Conservation (phyloP, 2,329 filamentous ascomycete genomes). For the Aspergillus phoenicis region DNA sequence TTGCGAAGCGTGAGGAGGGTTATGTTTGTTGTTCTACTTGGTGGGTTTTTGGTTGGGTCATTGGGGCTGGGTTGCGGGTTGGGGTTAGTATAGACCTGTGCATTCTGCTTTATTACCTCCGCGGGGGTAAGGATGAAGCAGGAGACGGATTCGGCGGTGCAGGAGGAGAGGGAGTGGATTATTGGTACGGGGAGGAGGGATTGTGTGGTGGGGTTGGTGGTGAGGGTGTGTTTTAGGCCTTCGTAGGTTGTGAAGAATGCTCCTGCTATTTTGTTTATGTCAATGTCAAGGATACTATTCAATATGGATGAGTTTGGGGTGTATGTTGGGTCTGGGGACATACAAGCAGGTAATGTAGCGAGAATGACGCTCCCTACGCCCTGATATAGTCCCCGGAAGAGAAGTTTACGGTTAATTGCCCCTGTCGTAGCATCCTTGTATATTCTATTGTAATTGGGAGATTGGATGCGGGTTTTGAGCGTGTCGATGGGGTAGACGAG, state of each 20-base stretch:
- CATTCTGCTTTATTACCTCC: slow-evolving; percentile 91
- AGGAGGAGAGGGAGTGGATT: slow-evolving; percentile 73
- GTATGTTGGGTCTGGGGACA: background rate
- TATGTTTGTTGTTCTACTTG: slow-evolving; percentile 39
- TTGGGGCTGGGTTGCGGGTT: slow-evolving; percentile 15
- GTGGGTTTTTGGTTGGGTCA: too few relatives aligned
- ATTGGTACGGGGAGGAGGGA: slow-evolving; percentile 62
- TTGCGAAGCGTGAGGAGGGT: slow-evolving; percentile 60
- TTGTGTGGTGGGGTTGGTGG: slow-evolving; percentile 40
- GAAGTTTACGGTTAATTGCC: slow-evolving; percentile 55
- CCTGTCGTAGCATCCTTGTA: slow-evolving; percentile 63
- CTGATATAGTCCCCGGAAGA: slow-evolving; percentile 79
- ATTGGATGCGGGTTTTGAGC: slow-evolving; percentile 83
- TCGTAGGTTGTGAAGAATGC: slow-evolving; percentile 93
- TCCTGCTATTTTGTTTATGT: slow-evolving; percentile 58
- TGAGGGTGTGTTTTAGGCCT: slow-evolving; percentile 67
- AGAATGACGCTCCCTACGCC: slow-evolving; percentile 83
- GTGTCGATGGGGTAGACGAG: slow-evolving; percentile 88
- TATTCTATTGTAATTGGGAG: slow-evolving; percentile 69
- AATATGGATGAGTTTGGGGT: background rate
- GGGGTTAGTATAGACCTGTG: slow-evolving; percentile 69
- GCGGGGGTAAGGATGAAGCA: slow-evolving; percentile 86
- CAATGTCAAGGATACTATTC: too few relatives aligned
- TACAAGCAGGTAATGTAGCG: slow-evolving; percentile 84
- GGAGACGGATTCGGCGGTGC: slow-evolving; percentile 76